Evolutionary conservation across 768 basidiomycete species (phyloP).

Genomic region (Hygrophorus russula): DNA sequence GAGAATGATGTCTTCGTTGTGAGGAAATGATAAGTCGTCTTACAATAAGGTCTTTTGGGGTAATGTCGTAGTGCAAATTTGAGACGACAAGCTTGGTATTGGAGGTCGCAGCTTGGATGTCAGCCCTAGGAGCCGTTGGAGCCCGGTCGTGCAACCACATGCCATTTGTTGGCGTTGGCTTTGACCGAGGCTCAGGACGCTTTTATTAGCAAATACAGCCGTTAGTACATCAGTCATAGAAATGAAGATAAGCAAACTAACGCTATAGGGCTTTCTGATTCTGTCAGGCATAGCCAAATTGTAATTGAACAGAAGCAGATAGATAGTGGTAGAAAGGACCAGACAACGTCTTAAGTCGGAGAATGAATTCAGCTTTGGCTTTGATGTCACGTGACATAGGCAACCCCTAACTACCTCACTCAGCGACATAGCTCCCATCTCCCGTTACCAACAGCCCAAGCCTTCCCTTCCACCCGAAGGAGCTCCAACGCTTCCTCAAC

Average conservation of each 20-base stretch:
- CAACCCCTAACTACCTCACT: too few species aligned
- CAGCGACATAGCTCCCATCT: conserved; percentile 24
- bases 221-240: not conserved
- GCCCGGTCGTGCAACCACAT: conserved; percentile 75
- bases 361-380: not conserved
- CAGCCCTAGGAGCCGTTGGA: conserved; percentile 29
- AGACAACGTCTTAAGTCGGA: conserved; percentile 5
- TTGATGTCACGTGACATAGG: not conserved
- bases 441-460: conserved; percentile 25
- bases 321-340: conserved; percentile 1
- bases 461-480: conserved; percentile 27
- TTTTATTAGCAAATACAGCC: conserved; percentile 17
- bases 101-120: conserved; percentile 18
- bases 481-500: conserved; percentile 49
- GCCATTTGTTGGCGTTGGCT: conserved; percentile 42
- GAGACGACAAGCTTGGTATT: conserved; percentile 64
- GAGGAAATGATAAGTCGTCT: conserved; percentile 17
- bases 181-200: conserved; percentile 42
- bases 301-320: conserved; percentile 9
- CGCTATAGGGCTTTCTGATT: conserved; percentile 32
- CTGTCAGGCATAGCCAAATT: conserved; percentile 15
- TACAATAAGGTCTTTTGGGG: conserved; percentile 80
- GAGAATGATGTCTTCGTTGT: not conserved
- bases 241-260: conserved; percentile 11
- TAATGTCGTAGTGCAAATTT: conserved; percentile 88